These are phyloP conservation scores for Cladophialophora psammophila DNA, from an alignment of 2,329 filamentous ascomycete species.

Conservation along the genomic window DNA sequence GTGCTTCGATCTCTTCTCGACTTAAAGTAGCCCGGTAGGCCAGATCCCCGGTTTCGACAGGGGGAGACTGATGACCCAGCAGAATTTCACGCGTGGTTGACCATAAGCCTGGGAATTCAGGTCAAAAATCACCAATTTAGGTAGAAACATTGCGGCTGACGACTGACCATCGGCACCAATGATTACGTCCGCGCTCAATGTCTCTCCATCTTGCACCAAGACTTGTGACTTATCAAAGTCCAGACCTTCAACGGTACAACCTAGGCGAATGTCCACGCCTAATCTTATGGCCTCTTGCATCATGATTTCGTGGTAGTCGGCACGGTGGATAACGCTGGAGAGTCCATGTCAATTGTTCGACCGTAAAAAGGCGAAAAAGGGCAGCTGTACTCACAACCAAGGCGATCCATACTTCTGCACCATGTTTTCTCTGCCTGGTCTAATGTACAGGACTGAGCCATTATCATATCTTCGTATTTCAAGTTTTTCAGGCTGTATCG, in stretches of 20 bases:
- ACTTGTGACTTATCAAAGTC: constrained; percentile 9
- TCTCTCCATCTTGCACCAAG: constrained; percentile 41
- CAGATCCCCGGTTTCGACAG: constrained; percentile 61
- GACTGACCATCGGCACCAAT: constrained; percentile 55
- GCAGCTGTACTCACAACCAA: no score
- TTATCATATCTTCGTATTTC: no score
- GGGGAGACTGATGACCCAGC: constrained; percentile 52
- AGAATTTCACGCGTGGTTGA: constrained; percentile 53
- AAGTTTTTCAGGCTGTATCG: no score
- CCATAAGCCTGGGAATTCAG: constrained; percentile 44
- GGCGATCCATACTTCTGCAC: no score
- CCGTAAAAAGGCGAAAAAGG: no score
- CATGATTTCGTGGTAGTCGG: no score
- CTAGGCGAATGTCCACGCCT: background rate
- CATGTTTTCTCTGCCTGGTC: no score
- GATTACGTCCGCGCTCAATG: constrained; percentile 42
- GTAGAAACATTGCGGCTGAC: background rate
- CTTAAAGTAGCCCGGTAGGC: constrained; percentile 50
- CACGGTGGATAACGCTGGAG: no score
- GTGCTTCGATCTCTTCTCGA: constrained; percentile 7
- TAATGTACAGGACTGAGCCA: no score
- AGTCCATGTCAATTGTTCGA: no score
- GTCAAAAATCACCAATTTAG: background rate
- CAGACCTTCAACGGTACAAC: background rate
- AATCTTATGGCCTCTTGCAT: no score